Percentiles rank a stretch among this genome's conserved stretches.
Conservation (phyloP, 371 early-diverging fungal genomes). For the Syncephalastrum monosporum region DNA sequence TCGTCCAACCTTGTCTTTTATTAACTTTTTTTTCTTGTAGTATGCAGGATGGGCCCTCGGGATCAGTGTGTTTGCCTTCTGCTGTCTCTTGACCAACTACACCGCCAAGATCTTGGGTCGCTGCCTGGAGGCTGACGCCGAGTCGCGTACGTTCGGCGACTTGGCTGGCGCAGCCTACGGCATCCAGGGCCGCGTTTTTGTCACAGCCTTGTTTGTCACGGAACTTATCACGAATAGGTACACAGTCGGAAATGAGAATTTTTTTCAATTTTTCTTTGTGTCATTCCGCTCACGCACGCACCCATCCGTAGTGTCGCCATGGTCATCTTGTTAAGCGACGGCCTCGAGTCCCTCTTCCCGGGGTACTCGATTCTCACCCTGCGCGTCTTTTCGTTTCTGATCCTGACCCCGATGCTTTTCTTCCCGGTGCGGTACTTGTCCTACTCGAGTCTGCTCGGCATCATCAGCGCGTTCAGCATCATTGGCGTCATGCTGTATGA, state of each 20-base stretch:
- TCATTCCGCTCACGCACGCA: not conserved
- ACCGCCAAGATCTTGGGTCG: conserved; percentile 66
- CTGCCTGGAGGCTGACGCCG: conserved; percentile 54
- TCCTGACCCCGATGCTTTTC: conserved; percentile 48
- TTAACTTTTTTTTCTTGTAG: conserved; percentile 11
- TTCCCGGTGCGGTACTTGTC: conserved; percentile 50
- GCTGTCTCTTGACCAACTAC: conserved; percentile 56
- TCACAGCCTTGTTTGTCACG: conserved; percentile 56
- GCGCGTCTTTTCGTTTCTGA: conserved; percentile 35
- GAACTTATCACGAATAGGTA: conserved; percentile 67
- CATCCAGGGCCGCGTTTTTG: conserved; percentile 46
- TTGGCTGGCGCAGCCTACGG: conserved; percentile 72
- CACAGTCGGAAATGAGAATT: not conserved
- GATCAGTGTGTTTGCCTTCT: conserved; percentile 51
- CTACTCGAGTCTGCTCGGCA: conserved; percentile 53
- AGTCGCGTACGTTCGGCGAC: conserved; percentile 63
- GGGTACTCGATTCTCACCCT: conserved; percentile 22
- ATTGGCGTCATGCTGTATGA: conserved; percentile 44
- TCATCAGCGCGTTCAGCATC: conserved; percentile 46
- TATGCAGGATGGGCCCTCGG: conserved; percentile 69
- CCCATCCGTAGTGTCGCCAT: conserved; percentile 24
- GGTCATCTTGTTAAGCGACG: conserved; percentile 44
- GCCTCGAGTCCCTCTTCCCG: conserved; percentile 42
- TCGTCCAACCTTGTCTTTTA: not conserved
- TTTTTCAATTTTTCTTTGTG: conserved; percentile 5